Conservation (phyloP, 345 rosid genomes). For the Conringia planisiliqua region DNA sequence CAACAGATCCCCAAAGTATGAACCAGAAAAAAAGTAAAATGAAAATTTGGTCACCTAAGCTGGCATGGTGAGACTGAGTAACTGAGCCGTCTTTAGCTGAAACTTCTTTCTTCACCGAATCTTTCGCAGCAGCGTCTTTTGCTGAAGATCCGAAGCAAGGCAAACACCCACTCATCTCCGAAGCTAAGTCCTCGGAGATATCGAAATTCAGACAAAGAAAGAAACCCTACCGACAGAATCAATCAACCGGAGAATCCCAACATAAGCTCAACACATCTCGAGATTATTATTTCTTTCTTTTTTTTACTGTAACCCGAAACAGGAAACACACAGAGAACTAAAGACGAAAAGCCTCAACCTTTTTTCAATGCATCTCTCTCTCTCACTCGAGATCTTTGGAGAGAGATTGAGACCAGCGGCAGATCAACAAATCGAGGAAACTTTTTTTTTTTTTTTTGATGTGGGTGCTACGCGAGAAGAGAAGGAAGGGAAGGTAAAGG, state of each 20-base stretch:
- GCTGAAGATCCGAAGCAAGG: constrained; percentile 96
- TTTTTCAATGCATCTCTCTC: constrained; percentile 35
- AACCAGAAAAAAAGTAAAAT: not conserved
- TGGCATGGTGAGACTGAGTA: constrained; percentile 68
- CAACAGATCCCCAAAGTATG: constrained; percentile 31
- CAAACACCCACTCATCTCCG: constrained; percentile 91
- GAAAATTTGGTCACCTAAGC: constrained; percentile 51
- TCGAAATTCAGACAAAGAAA: constrained; percentile 41
- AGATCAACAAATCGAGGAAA: constrained; percentile 84
- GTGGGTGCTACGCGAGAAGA: constrained; percentile 39
- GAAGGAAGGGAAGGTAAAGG: constrained; percentile 45
- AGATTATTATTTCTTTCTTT: not conserved
- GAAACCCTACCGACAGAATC: constrained; percentile 41
- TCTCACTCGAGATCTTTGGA: constrained; percentile 45
- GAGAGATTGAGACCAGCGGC: constrained; percentile 62
- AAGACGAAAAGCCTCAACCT: constrained; percentile 24
- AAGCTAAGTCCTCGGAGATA: constrained; percentile 27
- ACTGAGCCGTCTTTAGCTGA: constrained; percentile 69
- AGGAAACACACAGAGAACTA: not conserved
- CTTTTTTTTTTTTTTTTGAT: constrained; percentile 9
- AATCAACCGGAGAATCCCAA: constrained; percentile 36
- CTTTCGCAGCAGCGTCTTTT: constrained; percentile 63
- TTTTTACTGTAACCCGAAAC: not conserved
- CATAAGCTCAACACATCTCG: constrained; percentile 34
- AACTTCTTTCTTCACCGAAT: constrained; percentile 61